Evolutionary conservation across 2,329 filamentous ascomycete genomes (phyloP).

Genomic region (Hymenoscyphus fraxineus): DNA sequence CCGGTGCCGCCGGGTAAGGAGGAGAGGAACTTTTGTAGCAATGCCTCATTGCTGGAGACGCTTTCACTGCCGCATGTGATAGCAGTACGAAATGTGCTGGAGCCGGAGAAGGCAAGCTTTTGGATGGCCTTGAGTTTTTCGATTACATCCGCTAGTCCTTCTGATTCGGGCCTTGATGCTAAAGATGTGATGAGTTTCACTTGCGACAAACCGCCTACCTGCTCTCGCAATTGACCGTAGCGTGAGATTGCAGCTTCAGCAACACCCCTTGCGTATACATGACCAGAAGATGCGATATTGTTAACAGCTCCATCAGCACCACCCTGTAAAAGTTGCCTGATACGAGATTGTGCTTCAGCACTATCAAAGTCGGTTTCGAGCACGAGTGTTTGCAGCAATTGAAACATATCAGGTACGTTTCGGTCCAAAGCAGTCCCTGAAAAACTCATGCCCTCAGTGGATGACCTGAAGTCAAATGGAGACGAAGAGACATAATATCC

Average conservation of each 20-base stretch:
- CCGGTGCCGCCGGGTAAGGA: constrained; percentile 48
- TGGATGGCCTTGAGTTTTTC: constrained; percentile 83
- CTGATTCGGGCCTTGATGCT: constrained; percentile 65
- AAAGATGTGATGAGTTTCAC: constrained; percentile 79
- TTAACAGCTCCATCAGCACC: constrained; percentile 88
- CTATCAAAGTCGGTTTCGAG: constrained; percentile 87
- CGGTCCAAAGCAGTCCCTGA: constrained; percentile 84
- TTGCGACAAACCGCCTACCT: constrained; percentile 86
- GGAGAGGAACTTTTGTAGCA: constrained; percentile 67
- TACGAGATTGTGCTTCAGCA: constrained; percentile 73
- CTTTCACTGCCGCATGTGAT: constrained; percentile 82
- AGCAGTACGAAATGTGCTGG: constrained; percentile 68
- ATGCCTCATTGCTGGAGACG: constrained; percentile 63
- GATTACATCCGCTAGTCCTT: constrained; percentile 71
- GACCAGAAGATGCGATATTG: constrained; percentile 84
- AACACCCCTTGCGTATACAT: constrained; percentile 78
- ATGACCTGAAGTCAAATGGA: constrained; percentile 65
- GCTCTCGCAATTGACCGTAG: constrained; percentile 70
- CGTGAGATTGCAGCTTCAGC: constrained; percentile 76
- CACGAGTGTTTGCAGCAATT: constrained; percentile 75
- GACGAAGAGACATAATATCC: constrained; percentile 80
- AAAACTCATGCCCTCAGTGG: constrained; percentile 78
- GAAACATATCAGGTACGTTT: constrained; percentile 88
- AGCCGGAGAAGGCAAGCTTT: constrained; percentile 65
- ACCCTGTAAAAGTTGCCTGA: constrained; percentile 81